A percentile compares a stretch with the other conserved stretches of the same genome.
Evolutionary conservation across 108 stramenopile species (phyloP).

Genomic region (Pseudonitzschia pungens): DNA sequence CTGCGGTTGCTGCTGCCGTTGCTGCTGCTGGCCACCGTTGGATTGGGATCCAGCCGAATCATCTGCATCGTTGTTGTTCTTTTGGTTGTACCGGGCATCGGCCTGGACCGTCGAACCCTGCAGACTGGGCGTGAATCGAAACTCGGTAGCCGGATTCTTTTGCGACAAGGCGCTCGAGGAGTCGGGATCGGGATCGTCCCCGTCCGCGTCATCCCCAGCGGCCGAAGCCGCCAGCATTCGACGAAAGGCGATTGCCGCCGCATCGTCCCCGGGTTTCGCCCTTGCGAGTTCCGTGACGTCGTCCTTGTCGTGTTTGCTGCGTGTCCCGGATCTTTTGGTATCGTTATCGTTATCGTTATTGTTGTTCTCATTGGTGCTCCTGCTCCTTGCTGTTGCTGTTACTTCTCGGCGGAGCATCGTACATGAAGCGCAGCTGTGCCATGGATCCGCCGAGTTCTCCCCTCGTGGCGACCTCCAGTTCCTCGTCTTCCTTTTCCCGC

Average conservation of each 20-base stretch:
- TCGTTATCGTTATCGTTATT: background rate
- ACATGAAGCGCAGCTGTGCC: slow-evolving; percentile 79
- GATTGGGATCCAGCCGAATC: too few species aligned
- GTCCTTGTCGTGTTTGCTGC: slow-evolving; percentile 6
- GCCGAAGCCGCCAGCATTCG: slow-evolving; percentile 59
- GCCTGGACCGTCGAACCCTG: slow-evolving; percentile 39
- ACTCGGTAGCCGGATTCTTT: background rate
- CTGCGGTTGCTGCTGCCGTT: slow-evolving; percentile 11
- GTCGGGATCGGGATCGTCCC: background rate
- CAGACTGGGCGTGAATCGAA: slow-evolving; percentile 33
- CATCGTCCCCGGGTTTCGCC: slow-evolving; percentile 74
- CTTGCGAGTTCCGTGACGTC: slow-evolving; percentile 32
- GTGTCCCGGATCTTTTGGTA: too few species aligned
- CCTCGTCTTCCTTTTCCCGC: slow-evolving; percentile 81
- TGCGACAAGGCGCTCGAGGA: too few species aligned
- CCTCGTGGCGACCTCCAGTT: slow-evolving; percentile 55
- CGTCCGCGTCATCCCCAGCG: background rate
- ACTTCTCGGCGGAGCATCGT: slow-evolving; percentile 67
- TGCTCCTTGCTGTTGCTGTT: slow-evolving; percentile 6
- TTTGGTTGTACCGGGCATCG: background rate
- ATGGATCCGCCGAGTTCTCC: slow-evolving; percentile 62
- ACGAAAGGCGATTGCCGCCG: slow-evolving; percentile 83
- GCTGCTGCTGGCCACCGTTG: background rate
- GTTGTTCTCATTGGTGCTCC: slow-evolving; percentile 1
- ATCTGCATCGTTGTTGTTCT: background rate